These are phyloP conservation scores for Ophidiomyces ophidiicola DNA, from an alignment of 2,329 filamentous ascomycete genomes.

Conservation along the genomic window DNA sequence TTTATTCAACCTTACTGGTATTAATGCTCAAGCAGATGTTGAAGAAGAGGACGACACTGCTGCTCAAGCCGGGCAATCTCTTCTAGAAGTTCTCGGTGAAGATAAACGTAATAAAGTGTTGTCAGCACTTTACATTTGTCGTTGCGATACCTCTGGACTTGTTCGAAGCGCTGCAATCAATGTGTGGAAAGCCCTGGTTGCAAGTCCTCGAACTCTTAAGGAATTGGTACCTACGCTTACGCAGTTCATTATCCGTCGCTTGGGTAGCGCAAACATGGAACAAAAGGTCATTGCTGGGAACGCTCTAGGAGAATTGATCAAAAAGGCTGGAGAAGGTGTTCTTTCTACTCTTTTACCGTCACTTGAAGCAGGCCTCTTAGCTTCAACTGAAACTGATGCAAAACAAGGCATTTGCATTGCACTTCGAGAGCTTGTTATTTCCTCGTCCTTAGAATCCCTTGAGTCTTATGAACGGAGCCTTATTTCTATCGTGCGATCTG, in stretches of 20 bases:
- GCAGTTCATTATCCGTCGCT: conserved; percentile 81
- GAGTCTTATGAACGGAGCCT: conserved; percentile 92
- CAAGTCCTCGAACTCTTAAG: conserved; percentile 81
- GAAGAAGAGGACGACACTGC: conserved; percentile 67
- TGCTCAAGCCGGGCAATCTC: conserved; percentile 79
- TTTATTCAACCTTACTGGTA: conserved; percentile 93
- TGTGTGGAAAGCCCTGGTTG: conserved; percentile 95
- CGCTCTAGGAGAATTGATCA: conserved; percentile 87
- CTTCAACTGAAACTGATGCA: conserved; percentile 78
- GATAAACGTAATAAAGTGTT: conserved; percentile 95
- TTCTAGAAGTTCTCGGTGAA: conserved; percentile 85
- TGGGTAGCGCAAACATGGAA: conserved; percentile 94
- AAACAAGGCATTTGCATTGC: conserved; percentile 97
- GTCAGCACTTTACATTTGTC: conserved; percentile 93
- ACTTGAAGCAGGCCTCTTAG: conserved; percentile 79
- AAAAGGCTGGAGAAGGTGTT: conserved; percentile 90
- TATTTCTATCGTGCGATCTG: conserved; percentile 85
- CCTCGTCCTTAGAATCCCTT: conserved; percentile 74
- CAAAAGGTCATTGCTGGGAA: conserved; percentile 98
- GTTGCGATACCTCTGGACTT: conserved; percentile 85
- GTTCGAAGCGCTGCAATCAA: conserved; percentile 80
- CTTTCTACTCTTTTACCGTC: conserved; percentile 78
- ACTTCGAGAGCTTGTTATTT: conserved; percentile 80
- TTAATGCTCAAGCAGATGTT: conserved; percentile 63
- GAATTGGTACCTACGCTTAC: conserved; percentile 91